A percentile compares a stretch with the other conserved stretches of the same genome.
phyloP scores from a whole-genome alignment of 2,329 filamentous ascomycete species.

The Cercospora sp. region DNA sequence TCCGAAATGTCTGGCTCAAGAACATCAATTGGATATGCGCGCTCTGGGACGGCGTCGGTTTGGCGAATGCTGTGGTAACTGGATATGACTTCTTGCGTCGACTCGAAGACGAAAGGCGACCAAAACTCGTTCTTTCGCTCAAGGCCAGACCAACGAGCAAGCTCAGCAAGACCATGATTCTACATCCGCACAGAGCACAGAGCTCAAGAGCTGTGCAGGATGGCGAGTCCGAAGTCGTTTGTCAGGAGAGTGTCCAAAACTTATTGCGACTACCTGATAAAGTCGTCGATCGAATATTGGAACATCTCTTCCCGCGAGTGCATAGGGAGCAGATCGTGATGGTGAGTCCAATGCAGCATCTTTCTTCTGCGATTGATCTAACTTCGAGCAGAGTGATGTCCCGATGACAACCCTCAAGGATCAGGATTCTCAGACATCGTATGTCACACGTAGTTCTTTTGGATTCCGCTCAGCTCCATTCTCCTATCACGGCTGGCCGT shows the following conservation, averaged over 20 bases:
- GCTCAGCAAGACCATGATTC: conserved; percentile 5
- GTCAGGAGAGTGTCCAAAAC: background rate
- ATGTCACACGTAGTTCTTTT: conserved; percentile 11
- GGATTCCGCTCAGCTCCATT: conserved; percentile 9
- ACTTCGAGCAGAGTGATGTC: conserved; percentile 1
- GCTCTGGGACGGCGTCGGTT: conserved; percentile 4
- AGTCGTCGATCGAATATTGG: conserved; percentile 12
- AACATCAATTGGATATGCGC: conserved; percentile 11
- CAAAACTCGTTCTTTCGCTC: conserved; percentile 1
- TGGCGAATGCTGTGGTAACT: conserved; percentile 11
- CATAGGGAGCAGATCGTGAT: background rate
- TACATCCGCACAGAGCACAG: background rate
- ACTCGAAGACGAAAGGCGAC: conserved; percentile 8
- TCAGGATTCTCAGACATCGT: background rate
- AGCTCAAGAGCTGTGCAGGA: background rate
- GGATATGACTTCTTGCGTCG: conserved; percentile 8
- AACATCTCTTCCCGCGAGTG: conserved; percentile 9
- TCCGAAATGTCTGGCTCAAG: conserved; percentile 9
- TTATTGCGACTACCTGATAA: conserved; percentile 8
- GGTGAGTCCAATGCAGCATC: background rate
- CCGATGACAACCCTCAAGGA: background rate
- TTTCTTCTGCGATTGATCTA: background rate
- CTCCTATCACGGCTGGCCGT: conserved; percentile 15
- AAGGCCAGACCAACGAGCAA: background rate
- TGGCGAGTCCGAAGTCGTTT: conserved; percentile 9